Evolutionary conservation across 768 basidiomycete species (phyloP), one percentile per base, ranked within the genome.

Genomic region (Termitomyces sp.): DNA sequence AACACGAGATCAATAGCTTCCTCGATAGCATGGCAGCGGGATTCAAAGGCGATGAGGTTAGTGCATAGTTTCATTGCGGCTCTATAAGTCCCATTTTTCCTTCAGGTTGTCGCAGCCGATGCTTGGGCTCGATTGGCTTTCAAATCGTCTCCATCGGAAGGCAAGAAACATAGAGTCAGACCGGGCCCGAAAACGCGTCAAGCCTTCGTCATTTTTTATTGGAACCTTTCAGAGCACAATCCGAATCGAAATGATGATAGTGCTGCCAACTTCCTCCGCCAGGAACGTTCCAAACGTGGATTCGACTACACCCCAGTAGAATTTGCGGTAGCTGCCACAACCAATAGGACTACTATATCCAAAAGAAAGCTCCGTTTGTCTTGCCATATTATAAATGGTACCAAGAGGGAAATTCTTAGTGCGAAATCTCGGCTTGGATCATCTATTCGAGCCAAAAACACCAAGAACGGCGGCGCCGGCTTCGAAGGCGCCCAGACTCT

Each of bases 181-280:
- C 57, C 55, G 17, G 64, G 65, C 60, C 38, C 54, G 17, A 45
- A 63, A 47, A 63, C 47, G 45, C 52, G 60, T 46, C 46, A 49
- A 54, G 54, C 63, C 32, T 71, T 71, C 50, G 62, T 71, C 31
- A 47, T 57, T 5, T 66, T 70, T 38, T 70, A 70, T 49, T 71
- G 69, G 70, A 60, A 56, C 17, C 51, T 71, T 36, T 67, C 59
- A 57, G 47, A 66, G 9, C 25, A 59, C 25, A 55, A 54, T 38
- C 7, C 29, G 10, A 14, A 54, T 29, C 37, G 29, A 48, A 37
- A 38, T n/a, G 38, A 40, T 11, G 36, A 62, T 17, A 61, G 57
- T 9, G 49, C 50, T 66, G 67, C 63, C 56, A 65, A 50, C 65
- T 71, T 61, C 60, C 45, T 66, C 25, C 38, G 54, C 14, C 43